These are phyloP conservation scores for Heliamphora ciliata DNA, from an alignment of 179 eudicot species.

Conservation along the genomic window DNA sequence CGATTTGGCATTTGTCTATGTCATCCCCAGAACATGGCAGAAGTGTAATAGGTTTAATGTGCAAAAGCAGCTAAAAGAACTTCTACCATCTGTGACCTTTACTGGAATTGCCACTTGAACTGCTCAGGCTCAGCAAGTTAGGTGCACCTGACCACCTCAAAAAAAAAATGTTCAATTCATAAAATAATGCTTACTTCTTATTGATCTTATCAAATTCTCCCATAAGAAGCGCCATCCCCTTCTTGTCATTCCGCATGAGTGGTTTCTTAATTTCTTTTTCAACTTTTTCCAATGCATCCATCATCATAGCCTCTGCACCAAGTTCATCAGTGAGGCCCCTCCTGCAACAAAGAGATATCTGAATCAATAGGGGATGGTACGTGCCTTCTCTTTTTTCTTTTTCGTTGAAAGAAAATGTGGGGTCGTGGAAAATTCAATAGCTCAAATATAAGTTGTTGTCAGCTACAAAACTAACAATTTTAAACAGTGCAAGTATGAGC, in stretches of 20 bases:
- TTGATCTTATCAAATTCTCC: conserved; percentile 81
- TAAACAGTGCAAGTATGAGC: neutral
- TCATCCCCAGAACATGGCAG: neutral
- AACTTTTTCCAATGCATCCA: conserved; percentile 81
- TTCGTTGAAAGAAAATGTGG: neutral
- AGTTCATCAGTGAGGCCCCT: conserved; percentile 82
- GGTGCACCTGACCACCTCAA: neutral
- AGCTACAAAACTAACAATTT: neutral
- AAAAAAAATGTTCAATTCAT: neutral
- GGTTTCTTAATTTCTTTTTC: conserved; percentile 82
- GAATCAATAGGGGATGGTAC: neutral
- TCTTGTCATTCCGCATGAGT: conserved; percentile 73
- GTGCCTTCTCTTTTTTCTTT: neutral
- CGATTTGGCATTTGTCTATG: neutral
- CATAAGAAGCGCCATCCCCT: conserved; percentile 62
- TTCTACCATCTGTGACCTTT: neutral
- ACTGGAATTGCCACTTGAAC: neutral
- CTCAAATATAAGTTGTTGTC: neutral
- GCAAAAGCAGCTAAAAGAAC: neutral
- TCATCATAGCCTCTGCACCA: conserved; percentile 88
- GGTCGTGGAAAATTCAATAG: no score
- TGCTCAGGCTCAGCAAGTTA: neutral
- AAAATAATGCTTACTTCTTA: conserved; percentile 46
- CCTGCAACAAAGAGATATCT: conserved; percentile 38
- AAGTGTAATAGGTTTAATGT: neutral